These are phyloP conservation scores for Arthonia radiata DNA, from an alignment of 495 filamentous ascomycete species.

Conservation along the genomic window DNA sequence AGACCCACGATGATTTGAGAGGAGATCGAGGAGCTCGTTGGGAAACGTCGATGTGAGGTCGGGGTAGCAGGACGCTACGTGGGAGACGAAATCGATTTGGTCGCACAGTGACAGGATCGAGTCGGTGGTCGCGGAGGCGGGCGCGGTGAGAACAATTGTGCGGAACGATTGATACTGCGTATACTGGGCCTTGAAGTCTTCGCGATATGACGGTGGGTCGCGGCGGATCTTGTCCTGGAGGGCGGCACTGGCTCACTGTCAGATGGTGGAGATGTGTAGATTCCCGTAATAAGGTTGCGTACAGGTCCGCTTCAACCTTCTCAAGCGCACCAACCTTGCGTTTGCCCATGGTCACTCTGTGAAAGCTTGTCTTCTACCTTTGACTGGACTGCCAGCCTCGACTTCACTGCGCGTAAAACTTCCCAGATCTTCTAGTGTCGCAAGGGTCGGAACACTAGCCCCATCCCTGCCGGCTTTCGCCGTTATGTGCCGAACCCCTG, in stretches of 20 bases:
- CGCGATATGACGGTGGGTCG: slow-evolving; percentile 63
- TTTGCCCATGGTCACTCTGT: slow-evolving; percentile 36
- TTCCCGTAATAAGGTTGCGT: slow-evolving; percentile 10
- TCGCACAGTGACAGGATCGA: slow-evolving; percentile 62
- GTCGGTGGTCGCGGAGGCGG: slow-evolving; percentile 45
- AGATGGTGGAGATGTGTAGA: background rate
- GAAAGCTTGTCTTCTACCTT: too few species aligned
- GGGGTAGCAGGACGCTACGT: slow-evolving; percentile 85
- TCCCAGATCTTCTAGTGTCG: too few species aligned
- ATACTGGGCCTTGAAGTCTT: slow-evolving; percentile 74
- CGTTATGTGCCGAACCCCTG: too few species aligned
- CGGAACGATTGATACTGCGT: slow-evolving; percentile 74
- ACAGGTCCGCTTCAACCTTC: slow-evolving; percentile 83
- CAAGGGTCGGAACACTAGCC: too few species aligned
- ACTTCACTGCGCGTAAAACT: too few species aligned
- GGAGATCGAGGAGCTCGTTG: slow-evolving; percentile 52
- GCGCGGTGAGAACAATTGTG: slow-evolving; percentile 70
- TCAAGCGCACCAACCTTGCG: slow-evolving; percentile 74
- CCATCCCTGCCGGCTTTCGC: too few species aligned
- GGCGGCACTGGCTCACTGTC: slow-evolving; percentile 30
- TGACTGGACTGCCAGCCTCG: too few species aligned
- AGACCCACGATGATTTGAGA: slow-evolving; percentile 54
- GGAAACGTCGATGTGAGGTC: slow-evolving; percentile 51
- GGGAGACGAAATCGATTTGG: slow-evolving; percentile 68
- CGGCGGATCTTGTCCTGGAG: slow-evolving; percentile 70